Evolutionary conservation across 1,284 basidiomycete genomes (phyloP), one percentile per base, ranked within the genome.

Genomic region (Porogramme epimiltina): DNA sequence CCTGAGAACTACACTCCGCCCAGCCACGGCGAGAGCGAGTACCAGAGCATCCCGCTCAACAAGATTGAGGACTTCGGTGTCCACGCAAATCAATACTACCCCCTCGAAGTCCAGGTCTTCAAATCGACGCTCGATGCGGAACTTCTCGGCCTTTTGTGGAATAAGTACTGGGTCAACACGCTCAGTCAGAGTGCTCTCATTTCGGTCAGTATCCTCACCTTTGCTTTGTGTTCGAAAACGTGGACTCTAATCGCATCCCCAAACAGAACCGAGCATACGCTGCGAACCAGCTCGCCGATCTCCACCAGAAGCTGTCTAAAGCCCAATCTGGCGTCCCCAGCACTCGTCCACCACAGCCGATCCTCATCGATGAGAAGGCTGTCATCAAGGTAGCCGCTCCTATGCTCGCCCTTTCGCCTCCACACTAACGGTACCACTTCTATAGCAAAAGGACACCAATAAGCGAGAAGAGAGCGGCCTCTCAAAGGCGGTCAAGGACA

Each of bases 121-220:
- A 98, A 96, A 71, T 90, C 87, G 18, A 85, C 81, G 51, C 73
- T 95, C 40, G 96, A 99, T 66, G 86, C 85, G 19, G 85, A 94
- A 62, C 73, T 99, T 13, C 78, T 99, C 25, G 91, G 91, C 26
- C 73, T 95, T 66, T 73, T 99, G 20, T 99, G 96, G 96, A 98
- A 99, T 76, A 98, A 98, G 74, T 99, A 99, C 65, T 99, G 96
- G 96, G 93, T 96, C 18, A 95, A 93, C 62, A 98, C 96, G 0
- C 79, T 99, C 26, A 91, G 90, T 64, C 92, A 95, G 66, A 94
- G 90, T 64, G 87, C 93, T 2, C 72, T 98, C 28, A 89, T 98
- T 39, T 93, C 93, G 38, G 95, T 95, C 51, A 47, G 90, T 74
- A 11, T 34, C 34, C 9, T n/a, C n/a, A n/a, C n/a, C n/a, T n/a